phyloP scores from a whole-genome alignment of 306 rosid genomes.

The Corylus heterophylla region DNA sequence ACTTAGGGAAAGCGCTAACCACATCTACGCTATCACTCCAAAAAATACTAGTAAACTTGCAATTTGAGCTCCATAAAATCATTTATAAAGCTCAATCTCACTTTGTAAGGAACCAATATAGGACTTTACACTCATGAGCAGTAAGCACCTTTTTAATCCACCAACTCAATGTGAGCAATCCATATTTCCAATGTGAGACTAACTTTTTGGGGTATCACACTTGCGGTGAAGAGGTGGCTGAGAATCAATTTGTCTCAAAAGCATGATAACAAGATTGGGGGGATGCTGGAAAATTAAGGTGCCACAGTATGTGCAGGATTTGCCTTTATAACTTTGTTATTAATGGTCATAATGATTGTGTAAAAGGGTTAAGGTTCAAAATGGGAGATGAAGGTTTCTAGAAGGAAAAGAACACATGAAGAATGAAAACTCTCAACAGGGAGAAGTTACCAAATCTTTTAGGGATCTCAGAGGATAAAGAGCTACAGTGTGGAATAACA shows the following conservation, averaged over 20 bases:
- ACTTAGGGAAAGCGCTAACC: too few species aligned
- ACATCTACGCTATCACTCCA: too few species aligned
- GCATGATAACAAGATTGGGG: not conserved
- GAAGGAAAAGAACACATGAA: not conserved
- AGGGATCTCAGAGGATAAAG: not conserved
- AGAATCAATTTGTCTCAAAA: not conserved
- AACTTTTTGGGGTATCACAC: not conserved
- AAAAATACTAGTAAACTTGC: too few species aligned
- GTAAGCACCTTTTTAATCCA: too few species aligned
- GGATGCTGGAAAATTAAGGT: not conserved
- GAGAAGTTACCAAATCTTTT: not conserved
- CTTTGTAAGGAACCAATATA: too few species aligned
- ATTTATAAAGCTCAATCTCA: too few species aligned
- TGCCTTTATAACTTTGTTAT: not conserved
- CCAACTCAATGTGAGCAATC: too few species aligned
- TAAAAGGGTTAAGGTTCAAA: not conserved
- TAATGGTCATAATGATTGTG: not conserved
- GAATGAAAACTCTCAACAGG: not conserved
- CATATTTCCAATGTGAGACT: too few species aligned
- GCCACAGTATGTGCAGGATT: not conserved
- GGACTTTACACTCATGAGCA: too few species aligned
- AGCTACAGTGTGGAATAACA: not conserved
- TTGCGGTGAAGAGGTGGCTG: not conserved
- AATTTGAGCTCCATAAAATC: too few species aligned
- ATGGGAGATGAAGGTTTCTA: not conserved